Conservation (phyloP, 495 filamentous ascomycete genomes). For the Penicillium simplicissimum region DNA sequence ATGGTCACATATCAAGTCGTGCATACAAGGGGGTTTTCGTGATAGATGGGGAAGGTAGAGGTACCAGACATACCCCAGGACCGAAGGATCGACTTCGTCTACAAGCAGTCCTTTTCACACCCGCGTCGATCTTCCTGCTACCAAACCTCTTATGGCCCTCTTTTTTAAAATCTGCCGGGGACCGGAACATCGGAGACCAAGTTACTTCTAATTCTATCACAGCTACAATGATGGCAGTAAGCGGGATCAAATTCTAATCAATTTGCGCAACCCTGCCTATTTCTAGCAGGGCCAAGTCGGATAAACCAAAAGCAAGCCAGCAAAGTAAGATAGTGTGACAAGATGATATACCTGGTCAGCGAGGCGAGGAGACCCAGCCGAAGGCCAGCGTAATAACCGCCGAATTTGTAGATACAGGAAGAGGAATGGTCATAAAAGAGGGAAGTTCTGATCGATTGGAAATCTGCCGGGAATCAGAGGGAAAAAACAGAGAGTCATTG, state of each 20-base stretch:
- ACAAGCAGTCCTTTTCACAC: background rate
- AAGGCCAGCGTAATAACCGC: constrained; percentile 16
- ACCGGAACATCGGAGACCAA: background rate
- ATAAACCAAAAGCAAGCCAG: constrained; percentile 8
- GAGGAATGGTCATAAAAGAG: constrained; percentile 25
- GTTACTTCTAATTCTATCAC: background rate
- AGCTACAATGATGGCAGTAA: background rate
- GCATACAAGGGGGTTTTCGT: background rate
- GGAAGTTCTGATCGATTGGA: constrained; percentile 14
- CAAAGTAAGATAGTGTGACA: constrained; percentile 27
- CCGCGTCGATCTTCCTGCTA: background rate
- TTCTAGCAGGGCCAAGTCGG: background rate
- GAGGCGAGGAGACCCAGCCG: constrained; percentile 3
- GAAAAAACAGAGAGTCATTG: constrained; percentile 1
- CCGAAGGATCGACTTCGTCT: background rate
- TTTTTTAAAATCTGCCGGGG: background rate
- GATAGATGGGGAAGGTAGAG: no score
- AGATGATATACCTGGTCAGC: constrained; percentile 25
- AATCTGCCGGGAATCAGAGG: background rate
- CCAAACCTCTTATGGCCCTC: no score
- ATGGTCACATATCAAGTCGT: background rate
- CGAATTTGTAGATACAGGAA: constrained; percentile 30
- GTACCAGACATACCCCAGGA: no score
- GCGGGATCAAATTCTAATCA: constrained; percentile 2
- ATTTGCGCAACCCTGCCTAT: constrained; percentile 2